Evolutionary conservation across 208 protist genomes (phyloP).

Genomic region (Wallacemonas sp.): DNA sequence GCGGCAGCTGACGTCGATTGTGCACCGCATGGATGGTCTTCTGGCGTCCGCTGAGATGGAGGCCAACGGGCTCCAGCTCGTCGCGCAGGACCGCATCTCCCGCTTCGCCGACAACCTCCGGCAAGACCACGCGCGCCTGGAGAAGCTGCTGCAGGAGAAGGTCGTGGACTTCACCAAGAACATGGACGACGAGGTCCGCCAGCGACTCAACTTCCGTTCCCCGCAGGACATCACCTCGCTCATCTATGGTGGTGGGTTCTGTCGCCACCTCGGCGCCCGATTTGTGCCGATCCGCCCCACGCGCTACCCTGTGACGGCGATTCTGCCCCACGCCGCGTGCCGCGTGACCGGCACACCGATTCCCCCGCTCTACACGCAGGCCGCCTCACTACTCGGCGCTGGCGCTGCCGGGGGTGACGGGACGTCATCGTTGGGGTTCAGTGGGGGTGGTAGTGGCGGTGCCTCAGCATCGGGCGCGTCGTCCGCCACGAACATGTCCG

Average conservation of each 20-base stretch:
- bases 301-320: slow-evolving; percentile 55
- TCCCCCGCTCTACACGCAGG: slow-evolving; percentile 60
- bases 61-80: slow-evolving; percentile 77
- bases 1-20: slow-evolving; percentile 79
- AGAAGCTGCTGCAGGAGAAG: slow-evolving; percentile 83
- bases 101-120: slow-evolving; percentile 66
- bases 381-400: slow-evolving; percentile 43
- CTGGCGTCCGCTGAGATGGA: slow-evolving; percentile 93
- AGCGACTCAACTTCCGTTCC: slow-evolving; percentile 85
- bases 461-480: background rate
- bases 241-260: slow-evolving; percentile 87
- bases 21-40: slow-evolving; percentile 91
- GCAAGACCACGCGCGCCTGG: slow-evolving; percentile 68
- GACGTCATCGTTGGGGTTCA: background rate
- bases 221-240: slow-evolving; percentile 90
- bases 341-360: slow-evolving; percentile 63
- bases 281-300: slow-evolving; percentile 66
- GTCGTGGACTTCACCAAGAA: slow-evolving; percentile 83
- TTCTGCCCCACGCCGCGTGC: slow-evolving; percentile 82
- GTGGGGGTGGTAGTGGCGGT: background rate
- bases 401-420: background rate
- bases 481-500: too few species aligned
- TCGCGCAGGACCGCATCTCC: slow-evolving; percentile 64
- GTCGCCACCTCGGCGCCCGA: slow-evolving; percentile 73
- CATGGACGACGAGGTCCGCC: slow-evolving; percentile 87